Base-by-base conservation (phyloP, 805 yeast species). In the Suhomyces sp. region DNA sequence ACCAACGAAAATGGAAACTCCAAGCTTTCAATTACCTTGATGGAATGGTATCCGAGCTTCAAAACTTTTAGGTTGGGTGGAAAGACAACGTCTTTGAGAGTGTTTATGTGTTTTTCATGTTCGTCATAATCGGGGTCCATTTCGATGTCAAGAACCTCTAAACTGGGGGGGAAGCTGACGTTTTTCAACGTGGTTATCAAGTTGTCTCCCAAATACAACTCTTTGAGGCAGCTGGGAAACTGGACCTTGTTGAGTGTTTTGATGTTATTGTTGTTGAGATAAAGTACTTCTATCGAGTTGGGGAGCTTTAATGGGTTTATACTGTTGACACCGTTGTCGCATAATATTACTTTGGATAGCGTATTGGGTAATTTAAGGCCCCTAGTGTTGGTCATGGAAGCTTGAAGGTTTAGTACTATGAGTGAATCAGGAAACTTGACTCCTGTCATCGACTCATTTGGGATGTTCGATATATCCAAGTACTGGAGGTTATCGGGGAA, bases 381-480 rank as follows among this genome's bases (percentile, higher is more conserved):
- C 47, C 79, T 57, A 1, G 78, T 74, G 53, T 65, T 73, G 5
- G 78, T 73, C 78, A 75, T 75, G 2, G 77, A 71, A 48, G 70
- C 71, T 56, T 74, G 78, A 10, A 75, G 57, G 52, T 75, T 75
- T 47, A 75, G 65, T 1, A 62, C 63, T 20, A 59, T 58, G 27
- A 70, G 57, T 61, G 59, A 64, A 49, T 75, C 79, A 1, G 79
- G 79, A 48, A 75, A 73, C 52, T 72, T 75, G n/a, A 75, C 66
- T 1, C 79, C 77, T 0, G 78, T 69, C 79, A 75, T 75, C 8
- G 76, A 67, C 55, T 75, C 79, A 54, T 74, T 75, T 3, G 79
- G 79, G 7, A 75, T 67, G 49, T 72, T 71, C 6, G 78, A 72
- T 9, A 72, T 53, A 53, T 75, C 79, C 55, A 75, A 61, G 53